Base-by-base conservation (phyloP, 768 basidiomycete genomes). In the Scleroderma citrinum region DNA sequence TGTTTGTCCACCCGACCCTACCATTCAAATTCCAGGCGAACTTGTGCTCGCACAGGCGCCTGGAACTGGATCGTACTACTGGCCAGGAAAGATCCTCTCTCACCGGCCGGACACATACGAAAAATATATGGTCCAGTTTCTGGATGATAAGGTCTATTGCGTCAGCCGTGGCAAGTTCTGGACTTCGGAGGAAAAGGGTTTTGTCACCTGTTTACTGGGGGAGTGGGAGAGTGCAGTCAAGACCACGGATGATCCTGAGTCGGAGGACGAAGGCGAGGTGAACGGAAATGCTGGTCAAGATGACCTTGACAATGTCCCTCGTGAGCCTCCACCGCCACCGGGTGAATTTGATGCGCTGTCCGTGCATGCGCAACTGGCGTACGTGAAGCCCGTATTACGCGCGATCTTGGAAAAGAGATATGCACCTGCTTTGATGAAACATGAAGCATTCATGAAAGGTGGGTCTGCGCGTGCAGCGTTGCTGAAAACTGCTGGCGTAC, bases 1-100 rank as follows among this genome's bases (percentile, higher is more conserved):
- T 1, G 72, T 74, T 10, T 75, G 75, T 5, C 70, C 66, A 14
- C 64, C 71, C 2, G 81, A 86, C 53, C 65, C 66, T 3, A 62
- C 69, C 0, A 69, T 85, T 20, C 64, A 74, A 14, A 77, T 87
- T 32, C 85, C 85, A 3, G 87, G 85, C 3, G 87, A 89, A 60
- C 63, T 81, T 1, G 67, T 88, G 2, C 69, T 88, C 12, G 82
- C 82, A 6, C 64, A 64, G 47, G 59, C 55, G 19, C 64, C 63
- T 23, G 58, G 56, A n/a, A 60, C 61, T 6, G 56, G 66, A 5
- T 53, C 57, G 5, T 56, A 61, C 14, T 83, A 82, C 56, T 91
- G 87, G 87, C 85, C 87, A 2, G 87, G 82, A 1, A 69, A 69
- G 59, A 66, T 90, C 35, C 56, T 81, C 10, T 68, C 57, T 0